A percentile compares a stretch with the other conserved stretches of the same genome.
phyloP scores from a whole-genome alignment of 1,284 basidiomycete genomes.

The Lentinula novae-zelandiae region DNA sequence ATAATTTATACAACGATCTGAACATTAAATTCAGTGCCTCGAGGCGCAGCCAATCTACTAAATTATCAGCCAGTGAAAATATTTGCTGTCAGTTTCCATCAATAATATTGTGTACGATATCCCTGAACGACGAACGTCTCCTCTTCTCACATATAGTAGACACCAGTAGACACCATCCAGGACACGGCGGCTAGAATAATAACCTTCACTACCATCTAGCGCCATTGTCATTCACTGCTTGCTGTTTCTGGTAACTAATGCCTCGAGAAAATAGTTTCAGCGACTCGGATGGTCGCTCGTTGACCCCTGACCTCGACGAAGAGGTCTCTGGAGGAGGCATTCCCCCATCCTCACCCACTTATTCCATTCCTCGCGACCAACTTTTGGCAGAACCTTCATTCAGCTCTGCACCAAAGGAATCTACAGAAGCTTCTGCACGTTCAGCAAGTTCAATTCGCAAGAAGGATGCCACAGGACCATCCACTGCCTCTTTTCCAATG shows the following conservation, averaged over 20 bases:
- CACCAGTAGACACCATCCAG: too few species aligned
- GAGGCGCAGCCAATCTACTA: too few species aligned
- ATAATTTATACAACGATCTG: too few species aligned
- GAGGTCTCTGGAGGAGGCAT: slow-evolving; percentile 22
- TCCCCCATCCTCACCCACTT: slow-evolving; percentile 15
- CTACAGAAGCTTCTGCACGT: neutral
- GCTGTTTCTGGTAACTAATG: slow-evolving; percentile 24
- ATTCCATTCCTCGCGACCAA: slow-evolving; percentile 6
- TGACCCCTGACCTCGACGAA: slow-evolving; percentile 40
- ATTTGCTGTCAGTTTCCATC: too few species aligned
- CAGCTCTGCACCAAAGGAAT: slow-evolving; percentile 4
- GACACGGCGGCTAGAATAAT: too few species aligned
- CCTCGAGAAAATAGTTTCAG: slow-evolving; percentile 49
- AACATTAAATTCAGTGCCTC: too few species aligned
- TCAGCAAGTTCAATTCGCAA: neutral
- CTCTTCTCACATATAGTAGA: too few species aligned
- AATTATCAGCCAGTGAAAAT: too few species aligned
- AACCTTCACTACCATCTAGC: too few species aligned
- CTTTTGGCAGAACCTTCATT: slow-evolving; percentile 1
- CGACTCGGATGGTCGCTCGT: slow-evolving; percentile 43
- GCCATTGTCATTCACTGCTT: too few species aligned
- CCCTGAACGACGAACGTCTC: too few species aligned
- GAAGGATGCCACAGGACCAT: neutral
- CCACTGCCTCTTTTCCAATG: neutral
- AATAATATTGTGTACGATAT: too few species aligned